A percentile compares a stretch with the other conserved stretches of the same genome.
Conservation (phyloP, 2,329 filamentous ascomycete species). For the Didymellaceae sp. region DNA sequence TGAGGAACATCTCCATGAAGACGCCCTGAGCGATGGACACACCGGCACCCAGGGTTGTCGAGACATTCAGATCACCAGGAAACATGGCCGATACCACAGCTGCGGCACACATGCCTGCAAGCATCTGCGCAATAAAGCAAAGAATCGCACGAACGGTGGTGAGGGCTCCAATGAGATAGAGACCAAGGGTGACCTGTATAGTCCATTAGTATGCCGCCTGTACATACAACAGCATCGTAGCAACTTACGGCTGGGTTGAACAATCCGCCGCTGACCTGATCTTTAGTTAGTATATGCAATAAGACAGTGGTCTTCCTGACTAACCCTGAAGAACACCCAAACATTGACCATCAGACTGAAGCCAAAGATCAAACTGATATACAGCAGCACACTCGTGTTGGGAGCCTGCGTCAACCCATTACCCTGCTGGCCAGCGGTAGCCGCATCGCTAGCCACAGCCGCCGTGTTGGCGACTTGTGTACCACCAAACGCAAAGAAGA, state of each 20-base stretch:
- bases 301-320: neutral
- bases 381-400: conserved; percentile 44
- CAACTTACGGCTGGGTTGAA: conserved; percentile 50
- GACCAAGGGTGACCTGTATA: conserved; percentile 45
- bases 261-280: conserved; percentile 45
- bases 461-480: conserved; percentile 48
- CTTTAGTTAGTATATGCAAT: neutral
- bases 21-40: conserved; percentile 43
- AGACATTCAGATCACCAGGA: conserved; percentile 43
- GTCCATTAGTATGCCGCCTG: neutral
- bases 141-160: conserved; percentile 32
- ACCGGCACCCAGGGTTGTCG: conserved; percentile 43
- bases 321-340: conserved; percentile 46
- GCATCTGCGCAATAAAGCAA: conserved; percentile 46
- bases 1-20: conserved; percentile 51
- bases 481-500: conserved; percentile 50
- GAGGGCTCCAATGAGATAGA: conserved; percentile 44
- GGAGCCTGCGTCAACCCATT: conserved; percentile 41
- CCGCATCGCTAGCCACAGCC: conserved; percentile 26
- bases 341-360: conserved; percentile 50
- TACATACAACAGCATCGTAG: neutral
- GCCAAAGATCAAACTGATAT: conserved; percentile 47
- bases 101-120: conserved; percentile 46
- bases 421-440: conserved; percentile 29
- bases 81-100: conserved; percentile 46